Base-by-base conservation (phyloP, 208 protist species). In the Lotmaria passim region DNA sequence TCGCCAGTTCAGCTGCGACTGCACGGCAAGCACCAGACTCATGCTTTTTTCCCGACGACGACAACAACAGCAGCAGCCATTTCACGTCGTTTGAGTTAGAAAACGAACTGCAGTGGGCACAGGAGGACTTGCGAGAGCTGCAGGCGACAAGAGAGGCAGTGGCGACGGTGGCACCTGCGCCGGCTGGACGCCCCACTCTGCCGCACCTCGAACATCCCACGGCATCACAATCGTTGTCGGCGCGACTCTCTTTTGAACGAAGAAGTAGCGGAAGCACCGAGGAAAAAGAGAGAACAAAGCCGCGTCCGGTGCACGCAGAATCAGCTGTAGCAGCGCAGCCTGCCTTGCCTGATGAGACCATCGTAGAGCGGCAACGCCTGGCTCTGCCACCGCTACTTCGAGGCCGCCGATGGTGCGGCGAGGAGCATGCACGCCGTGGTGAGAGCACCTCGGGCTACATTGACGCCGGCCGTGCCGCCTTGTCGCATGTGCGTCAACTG, bases 21-120 rank as follows among this genome's bases (percentile, higher is more conserved):
- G n/a, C n/a, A n/a, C n/a, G n/a, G n/a, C n/a, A n/a, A n/a, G n/a
- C n/a, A n/a, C n/a, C n/a, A n/a, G n/a, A n/a, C n/a, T n/a, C n/a
- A n/a, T n/a, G n/a, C n/a, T n/a, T n/a, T n/a, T n/a, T n/a, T n/a
- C n/a, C n/a, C n/a, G n/a, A n/a, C n/a, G n/a, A n/a, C n/a, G n/a
- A n/a, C n/a, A 24, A 51, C 5, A 31, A 36, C 4, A 17, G 31
- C 14, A 24, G n/a, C 26, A 15, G 7, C 44, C 17, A 51, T 24
- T 55, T 59, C 23, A 62, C 62, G 17, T 80, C 74, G 19, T 80
- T 80, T 21, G 74, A 74, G 33, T 3, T 66, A 21, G 68, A 80
- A 51, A 64, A 57, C 24, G 74, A 80, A 30, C 62, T 80, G 26
- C 21, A 19, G 17, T 33, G 48, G 21, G 68, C 70, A 7, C 53